Evolutionary conservation across 2,329 filamentous ascomycete species (phyloP), one percentile per base, ranked within the genome.

Genomic region (Aspergillus tubingensis): DNA sequence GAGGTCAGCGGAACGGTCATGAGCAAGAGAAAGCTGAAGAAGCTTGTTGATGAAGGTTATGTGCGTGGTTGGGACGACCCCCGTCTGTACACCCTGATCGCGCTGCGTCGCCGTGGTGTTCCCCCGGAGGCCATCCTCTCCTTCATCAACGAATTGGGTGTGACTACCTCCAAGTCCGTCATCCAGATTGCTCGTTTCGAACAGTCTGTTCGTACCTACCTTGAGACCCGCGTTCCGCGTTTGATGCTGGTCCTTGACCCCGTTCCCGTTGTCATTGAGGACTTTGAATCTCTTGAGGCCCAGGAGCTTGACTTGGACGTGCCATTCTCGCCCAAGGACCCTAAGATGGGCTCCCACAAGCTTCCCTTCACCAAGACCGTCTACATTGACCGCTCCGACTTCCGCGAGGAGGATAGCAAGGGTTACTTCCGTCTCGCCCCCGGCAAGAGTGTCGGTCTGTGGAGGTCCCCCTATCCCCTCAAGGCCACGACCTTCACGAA

Each of bases 21-120:
- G 62, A 93, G 89, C 36, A 97, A 98, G 81, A 85, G 94, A 59
- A 89, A 91, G 70, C 89, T 97, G 62, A 85, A 88, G 64, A 89
- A 90, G 77, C 80, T 97, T 5, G 91, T 97, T 2, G 84, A 88
- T 48, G 85, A 90, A 54, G 86, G 87, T n/a, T 83, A 88, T 65
- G 93, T 98, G 7, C 86, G 90, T 39, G 91, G 86, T 57, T 97
- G 93, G 92, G 91, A 97, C 68, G 94, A 97, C 70, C 94, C 94
- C 10, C 86, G 94, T 36, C 82, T 98, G 5, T 96, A 91, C 79
- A 96, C 93, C 1, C 81, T 97, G 17, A 92, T 94, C 62, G 92
- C 86, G 1, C 85, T 97, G 53, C 88, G 91, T 57, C 86, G 94
- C 54, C 86, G 93, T 60, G 94, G 94, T 72, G 86, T 97, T 0